Evolutionary conservation across 176 grass and related monocot genomes (phyloP), one percentile per base, ranked within the genome.

Genomic region (Musa troglodytarum): DNA sequence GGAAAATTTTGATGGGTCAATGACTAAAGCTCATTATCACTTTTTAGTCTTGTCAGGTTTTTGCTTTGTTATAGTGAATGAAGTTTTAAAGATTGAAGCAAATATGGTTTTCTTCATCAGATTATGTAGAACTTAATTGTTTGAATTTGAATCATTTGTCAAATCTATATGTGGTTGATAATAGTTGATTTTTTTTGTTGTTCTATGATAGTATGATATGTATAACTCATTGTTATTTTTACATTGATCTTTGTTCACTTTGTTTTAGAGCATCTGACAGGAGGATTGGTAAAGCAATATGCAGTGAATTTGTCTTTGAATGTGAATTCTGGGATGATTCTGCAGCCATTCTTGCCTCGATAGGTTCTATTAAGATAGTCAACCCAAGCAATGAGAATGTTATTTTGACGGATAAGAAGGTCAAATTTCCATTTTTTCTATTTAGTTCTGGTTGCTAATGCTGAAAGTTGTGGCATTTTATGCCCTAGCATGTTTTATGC

Each of bases 301-400:
- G 90, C 68, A 34, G 66, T 80, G 88, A 86, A 43, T 79, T 91
- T 79, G 69, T 82, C 74, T 70, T 83, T 75, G 90, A 98, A 81
- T 93, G 76, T 74, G 84, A 93, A 93, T 71, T 91, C 65, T 91
- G 86, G 86, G 88, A 98, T 77, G 86, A 91, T 79, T 91, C 90
- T 22, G 80, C 90, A 79, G 85, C 59, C 71, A 79, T 91, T 83
- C 68, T 87, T 86, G 83, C 86, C n/a, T 82, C 82, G 74, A 76
- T 98, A 72, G 86, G 89, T 83, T 84, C 90, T 74, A 77, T 90
- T 70, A 83, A 83, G 77, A 85, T 93, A 69, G 75, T 81, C 69
- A 91, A 98, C 65, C 90, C 94, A 15, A 67, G 43, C 49, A 93
- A 81, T 82, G 69, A 77, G 70, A 91, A 78, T 55, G 72, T 89